phyloP scores from a whole-genome alignment of 768 basidiomycete genomes.

The Dioszegia hungarica region DNA sequence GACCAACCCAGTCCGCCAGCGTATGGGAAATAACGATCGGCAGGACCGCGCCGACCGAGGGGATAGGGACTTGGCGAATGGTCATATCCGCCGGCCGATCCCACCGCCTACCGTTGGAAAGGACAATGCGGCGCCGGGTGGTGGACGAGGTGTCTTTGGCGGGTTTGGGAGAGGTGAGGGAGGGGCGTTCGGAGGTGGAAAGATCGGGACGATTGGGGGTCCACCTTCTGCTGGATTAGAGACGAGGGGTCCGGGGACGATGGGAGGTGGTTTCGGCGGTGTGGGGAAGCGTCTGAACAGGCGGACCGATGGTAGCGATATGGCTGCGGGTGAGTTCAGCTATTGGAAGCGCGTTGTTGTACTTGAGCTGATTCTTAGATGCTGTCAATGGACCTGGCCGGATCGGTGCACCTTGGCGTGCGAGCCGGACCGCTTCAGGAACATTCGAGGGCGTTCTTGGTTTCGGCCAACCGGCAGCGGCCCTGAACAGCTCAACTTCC shows the following conservation, averaged over 20 bases:
- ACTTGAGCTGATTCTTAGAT: background rate
- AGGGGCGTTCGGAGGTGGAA: constrained; percentile 39
- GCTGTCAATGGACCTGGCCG: background rate
- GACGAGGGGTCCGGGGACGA: constrained; percentile 17
- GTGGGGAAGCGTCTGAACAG: constrained; percentile 27
- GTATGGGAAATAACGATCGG: constrained; percentile 57
- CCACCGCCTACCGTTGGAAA: constrained; percentile 1
- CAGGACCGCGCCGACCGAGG: background rate
- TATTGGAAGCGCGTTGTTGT: background rate
- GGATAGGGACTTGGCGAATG: constrained; percentile 5
- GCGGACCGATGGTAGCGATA: constrained; percentile 26
- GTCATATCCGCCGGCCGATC: background rate
- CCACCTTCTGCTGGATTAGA: constrained; percentile 3
- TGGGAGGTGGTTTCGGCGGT: constrained; percentile 40
- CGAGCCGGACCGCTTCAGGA: constrained; percentile 32
- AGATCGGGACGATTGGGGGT: constrained; percentile 30
- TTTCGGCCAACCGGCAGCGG: constrained; percentile 24
- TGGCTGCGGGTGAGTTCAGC: constrained; percentile 14
- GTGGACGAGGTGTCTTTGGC: constrained; percentile 11
- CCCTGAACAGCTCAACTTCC: constrained; percentile 9
- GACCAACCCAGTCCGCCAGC: constrained; percentile 58
- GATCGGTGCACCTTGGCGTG: constrained; percentile 28
- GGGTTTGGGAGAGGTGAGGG: constrained; percentile 48
- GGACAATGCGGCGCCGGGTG: background rate
- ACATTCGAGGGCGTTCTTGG: constrained; percentile 48